Evolutionary conservation across 2,329 filamentous ascomycete species (phyloP).

Genomic region (Arthrinium puccinioides): DNA sequence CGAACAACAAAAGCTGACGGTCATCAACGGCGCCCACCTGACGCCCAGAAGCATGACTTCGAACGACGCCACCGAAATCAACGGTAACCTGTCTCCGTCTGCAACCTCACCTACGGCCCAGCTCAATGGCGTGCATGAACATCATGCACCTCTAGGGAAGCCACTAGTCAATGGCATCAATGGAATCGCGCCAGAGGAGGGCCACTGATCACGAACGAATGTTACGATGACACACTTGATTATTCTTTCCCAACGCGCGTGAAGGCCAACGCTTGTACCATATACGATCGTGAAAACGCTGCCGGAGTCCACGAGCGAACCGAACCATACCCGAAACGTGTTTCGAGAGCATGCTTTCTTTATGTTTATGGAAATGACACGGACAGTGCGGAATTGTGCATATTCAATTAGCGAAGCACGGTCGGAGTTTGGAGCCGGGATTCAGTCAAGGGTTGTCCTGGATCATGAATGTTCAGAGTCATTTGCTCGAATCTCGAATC

Average conservation of each 20-base stretch:
- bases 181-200: conserved; percentile 1
- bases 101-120: conserved; percentile 5
- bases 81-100: conserved; percentile 6
- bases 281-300: neutral
- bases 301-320: neutral
- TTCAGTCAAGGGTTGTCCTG: too few relatives aligned
- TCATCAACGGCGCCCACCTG: conserved; percentile 39
- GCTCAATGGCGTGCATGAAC: conserved; percentile 5
- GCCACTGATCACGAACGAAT: neutral
- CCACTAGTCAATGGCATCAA: conserved; percentile 9
- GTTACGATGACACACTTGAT: neutral
- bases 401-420: conserved; percentile 1
- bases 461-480: too few relatives aligned
- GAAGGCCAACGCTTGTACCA: conserved; percentile 1
- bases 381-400: neutral
- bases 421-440: conserved; percentile 1
- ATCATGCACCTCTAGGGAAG: conserved; percentile 1
- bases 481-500: too few relatives aligned
- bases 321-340: conserved; percentile 1
- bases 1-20: conserved; percentile 33
- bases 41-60: conserved; percentile 35
- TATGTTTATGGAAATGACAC: conserved; percentile 3
- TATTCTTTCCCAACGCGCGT: neutral
- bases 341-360: neutral
- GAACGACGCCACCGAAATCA: conserved; percentile 14